Base-by-base conservation (phyloP, 1,284 basidiomycete species). In the Fistulina hepatica region DNA sequence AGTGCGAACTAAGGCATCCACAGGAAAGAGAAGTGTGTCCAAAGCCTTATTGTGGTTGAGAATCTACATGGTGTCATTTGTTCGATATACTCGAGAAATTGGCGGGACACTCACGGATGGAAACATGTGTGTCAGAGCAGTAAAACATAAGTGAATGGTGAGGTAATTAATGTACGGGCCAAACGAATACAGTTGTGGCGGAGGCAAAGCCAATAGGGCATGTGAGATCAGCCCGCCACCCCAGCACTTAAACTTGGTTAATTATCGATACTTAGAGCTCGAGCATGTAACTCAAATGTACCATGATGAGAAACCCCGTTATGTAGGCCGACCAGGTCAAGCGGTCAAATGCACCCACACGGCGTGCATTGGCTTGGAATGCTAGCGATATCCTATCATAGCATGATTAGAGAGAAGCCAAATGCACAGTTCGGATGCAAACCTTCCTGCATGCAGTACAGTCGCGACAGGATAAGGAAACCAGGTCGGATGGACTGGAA, bases 141-240 rank as follows among this genome's bases (percentile, higher is more conserved):
- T 68, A n/a, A 68, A 44, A 19, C 58, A 15, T 11, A 70, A 46
- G 45, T 71, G 68, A 2, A 64, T 58, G 2, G 58, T 48, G 20
- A 67, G 43, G 45, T 72, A 72, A 50, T 65, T 67, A 41, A 64
- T 57, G 44, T 61, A 68, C 9, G 63, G 64, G 15, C 56, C 48
- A 21, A 58, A 43, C 1, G 62, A 60, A 45, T 69, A 66, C 19
- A 71, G 49, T 48, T 61, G 58, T 0, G 67, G 66, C n/a, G 65
- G 61, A 1, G 67, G 64, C 17, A 69, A 46, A 22, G 54, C 54
- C 2, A 71, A 54, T 11, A 69, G 47, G 15, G 61, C 42, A 49
- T 67, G 62, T 0, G 65, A 59, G 6, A 60, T 44, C 2, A 70
- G 24, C 11, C 59, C 57, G 21, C 68, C 69, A 16, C 67, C 66